Percentiles rank a stretch among this genome's conserved stretches.
Conservation (phyloP, 2,329 filamentous ascomycete genomes). For the Calonectria fujianensis region DNA sequence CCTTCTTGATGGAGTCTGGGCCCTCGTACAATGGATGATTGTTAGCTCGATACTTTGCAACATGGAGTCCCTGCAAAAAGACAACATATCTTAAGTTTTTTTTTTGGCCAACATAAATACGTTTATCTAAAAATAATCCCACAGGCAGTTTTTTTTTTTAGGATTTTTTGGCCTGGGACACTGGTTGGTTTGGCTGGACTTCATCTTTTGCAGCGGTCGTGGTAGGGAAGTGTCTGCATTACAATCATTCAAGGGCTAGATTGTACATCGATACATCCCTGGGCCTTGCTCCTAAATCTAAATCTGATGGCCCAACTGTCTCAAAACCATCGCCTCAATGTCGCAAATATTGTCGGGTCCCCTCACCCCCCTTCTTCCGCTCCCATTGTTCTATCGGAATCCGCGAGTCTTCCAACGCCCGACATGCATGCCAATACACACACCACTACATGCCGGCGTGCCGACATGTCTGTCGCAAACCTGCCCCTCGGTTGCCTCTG, state of each 20-base stretch:
- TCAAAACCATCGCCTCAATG: slow-evolving; percentile 36
- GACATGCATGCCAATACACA: slow-evolving; percentile 11
- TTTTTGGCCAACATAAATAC: no score
- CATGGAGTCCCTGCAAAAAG: no score
- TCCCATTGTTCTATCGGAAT: slow-evolving; percentile 13
- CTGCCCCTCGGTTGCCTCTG: not conserved
- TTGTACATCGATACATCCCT: slow-evolving; percentile 15
- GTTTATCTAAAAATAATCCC: no score
- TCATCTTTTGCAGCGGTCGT: no score
- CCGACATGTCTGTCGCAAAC: not conserved
- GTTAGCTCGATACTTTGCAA: no score
- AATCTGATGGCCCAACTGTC: slow-evolving; percentile 41
- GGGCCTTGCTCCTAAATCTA: slow-evolving; percentile 31
- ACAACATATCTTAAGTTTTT: no score
- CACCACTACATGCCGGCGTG: not conserved
- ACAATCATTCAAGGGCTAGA: no score
- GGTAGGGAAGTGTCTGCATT: no score
- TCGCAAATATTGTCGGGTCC: slow-evolving; percentile 26
- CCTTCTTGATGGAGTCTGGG: not conserved
- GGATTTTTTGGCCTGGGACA: no score
- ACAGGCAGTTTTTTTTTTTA: no score
- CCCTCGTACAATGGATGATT: not conserved
- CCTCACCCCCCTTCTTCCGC: slow-evolving; percentile 12
- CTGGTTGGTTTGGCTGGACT: no score
- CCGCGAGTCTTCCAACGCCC: slow-evolving; percentile 14